phyloP scores from a whole-genome alignment of 1,139 yeast genomes.

The Taphrina populina region DNA sequence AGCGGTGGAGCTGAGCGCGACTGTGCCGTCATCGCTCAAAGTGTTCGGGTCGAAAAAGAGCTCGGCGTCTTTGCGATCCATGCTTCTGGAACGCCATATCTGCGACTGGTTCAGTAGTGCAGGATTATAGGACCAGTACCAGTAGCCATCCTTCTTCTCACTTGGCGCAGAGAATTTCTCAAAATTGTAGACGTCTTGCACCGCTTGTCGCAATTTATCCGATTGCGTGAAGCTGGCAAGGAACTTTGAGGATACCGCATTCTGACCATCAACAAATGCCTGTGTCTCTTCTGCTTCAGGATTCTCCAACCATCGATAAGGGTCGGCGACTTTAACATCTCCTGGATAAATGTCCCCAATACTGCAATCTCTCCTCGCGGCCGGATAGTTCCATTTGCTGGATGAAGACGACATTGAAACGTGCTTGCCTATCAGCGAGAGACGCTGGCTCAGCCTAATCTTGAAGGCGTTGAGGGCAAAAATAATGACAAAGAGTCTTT shows the following conservation, averaged over 20 bases:
- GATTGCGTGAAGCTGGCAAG: slow-evolving; percentile 1
- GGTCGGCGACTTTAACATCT: slow-evolving; percentile 24
- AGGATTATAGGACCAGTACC: slow-evolving; percentile 29
- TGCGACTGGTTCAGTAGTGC: slow-evolving; percentile 29
- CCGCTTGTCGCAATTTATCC: not conserved
- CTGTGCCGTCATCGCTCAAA: slow-evolving; percentile 29
- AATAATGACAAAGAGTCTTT: too few relatives aligned
- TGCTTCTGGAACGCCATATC: slow-evolving; percentile 25
- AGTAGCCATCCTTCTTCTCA: slow-evolving; percentile 20
- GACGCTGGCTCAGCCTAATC: too few relatives aligned
- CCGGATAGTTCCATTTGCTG: slow-evolving; percentile 23
- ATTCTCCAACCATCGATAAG: slow-evolving; percentile 28
- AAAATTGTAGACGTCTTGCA: slow-evolving; percentile 11
- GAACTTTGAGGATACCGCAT: slow-evolving; percentile 7
- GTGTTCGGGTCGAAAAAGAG: slow-evolving; percentile 30
- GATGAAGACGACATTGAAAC: too few relatives aligned
- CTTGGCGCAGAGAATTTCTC: slow-evolving; percentile 27
- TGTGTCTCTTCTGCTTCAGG: slow-evolving; percentile 29
- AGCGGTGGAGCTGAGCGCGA: slow-evolving; percentile 20
- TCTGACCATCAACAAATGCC: slow-evolving; percentile 31
- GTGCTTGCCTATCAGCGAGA: too few relatives aligned
- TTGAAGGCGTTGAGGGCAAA: too few relatives aligned
- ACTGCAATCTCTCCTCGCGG: slow-evolving; percentile 15
- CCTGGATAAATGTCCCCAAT: slow-evolving; percentile 26
- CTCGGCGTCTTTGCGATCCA: slow-evolving; percentile 19